These are phyloP conservation scores for Linum usitatissimum DNA, from an alignment of 345 rosid species.

Conservation along the genomic window DNA sequence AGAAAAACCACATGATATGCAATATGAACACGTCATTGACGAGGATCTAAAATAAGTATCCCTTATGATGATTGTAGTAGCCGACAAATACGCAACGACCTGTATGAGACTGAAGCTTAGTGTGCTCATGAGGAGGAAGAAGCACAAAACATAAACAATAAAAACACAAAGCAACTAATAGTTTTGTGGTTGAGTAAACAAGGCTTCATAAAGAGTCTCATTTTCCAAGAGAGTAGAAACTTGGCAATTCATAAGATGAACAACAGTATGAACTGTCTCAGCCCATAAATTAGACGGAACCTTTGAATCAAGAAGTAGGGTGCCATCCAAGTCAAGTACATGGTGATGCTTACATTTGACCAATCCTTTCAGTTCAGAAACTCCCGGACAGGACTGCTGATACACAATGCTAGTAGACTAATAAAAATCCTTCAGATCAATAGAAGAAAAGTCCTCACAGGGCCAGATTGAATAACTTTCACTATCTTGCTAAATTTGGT, in stretches of 20 bases:
- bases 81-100: not conserved
- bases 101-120: not conserved
- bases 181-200: not conserved
- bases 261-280: not conserved
- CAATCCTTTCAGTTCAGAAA: not conserved
- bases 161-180: not conserved
- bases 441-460: not conserved
- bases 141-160: not conserved
- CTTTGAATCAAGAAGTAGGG: not conserved
- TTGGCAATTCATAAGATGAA: not conserved
- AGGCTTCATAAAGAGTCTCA: not conserved
- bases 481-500: not conserved
- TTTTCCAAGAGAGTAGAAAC: not conserved
- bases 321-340: not conserved
- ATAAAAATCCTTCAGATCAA: not conserved
- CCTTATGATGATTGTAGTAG: not conserved
- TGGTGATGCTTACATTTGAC: not conserved
- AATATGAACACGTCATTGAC: not conserved
- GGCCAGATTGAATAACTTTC: not conserved
- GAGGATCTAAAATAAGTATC: not conserved
- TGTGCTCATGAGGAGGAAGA: not conserved
- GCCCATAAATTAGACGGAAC: not conserved
- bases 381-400: not conserved
- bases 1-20: not conserved
- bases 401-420: not conserved